Evolutionary conservation across 2,329 filamentous ascomycete species (phyloP), one percentile per base, ranked within the genome.

Genomic region (Zopfia rhizophila): DNA sequence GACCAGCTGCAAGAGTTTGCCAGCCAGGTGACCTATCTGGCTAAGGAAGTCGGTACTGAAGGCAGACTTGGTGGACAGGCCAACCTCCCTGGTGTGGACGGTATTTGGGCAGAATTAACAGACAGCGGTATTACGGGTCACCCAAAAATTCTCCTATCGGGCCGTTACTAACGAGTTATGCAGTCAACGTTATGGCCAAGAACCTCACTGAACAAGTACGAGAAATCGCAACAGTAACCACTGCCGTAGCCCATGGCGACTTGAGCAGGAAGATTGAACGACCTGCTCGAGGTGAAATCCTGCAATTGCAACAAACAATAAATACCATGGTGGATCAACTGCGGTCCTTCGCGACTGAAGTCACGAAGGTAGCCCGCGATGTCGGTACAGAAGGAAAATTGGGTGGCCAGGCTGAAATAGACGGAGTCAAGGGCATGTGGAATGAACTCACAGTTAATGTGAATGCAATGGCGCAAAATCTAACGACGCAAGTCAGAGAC

Each of bases 111-210:
- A 68, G 93, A 97, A 76, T 78, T 97, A 61, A 97, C 93, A 13
- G 72, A 77, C 47, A 79, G 78, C 64, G 77, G 77, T 79, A 71
- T 44, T 74, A 68, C 45, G 16, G 38, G 24, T 38, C 30, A 38
- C 35, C 52, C 33, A 58, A 33, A n/a, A 35, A 51, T 46, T 24
- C 18, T 37, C 22, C 42, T 55, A 51, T 60, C 53, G 49, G 60
- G 17, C 52, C 55, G 46, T 45, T 58, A 38, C 66, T 74, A 56
- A 74, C 53, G 18, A 27, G 11, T 44, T 13, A 28, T 29, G 7
- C 56, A 80, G 93, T 99, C 75, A 99, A 99, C 75, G 89, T 92
- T 60, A 97, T 99, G 93, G 93, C 93, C 68, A 95, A 94, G 82
- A 99, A 97, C 72, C 78, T 99, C 61, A 97, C 93, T 3, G 96